These are phyloP conservation scores for Exophiala sp. DNA, from an alignment of 2,329 filamentous ascomycete species.

Conservation along the genomic window DNA sequence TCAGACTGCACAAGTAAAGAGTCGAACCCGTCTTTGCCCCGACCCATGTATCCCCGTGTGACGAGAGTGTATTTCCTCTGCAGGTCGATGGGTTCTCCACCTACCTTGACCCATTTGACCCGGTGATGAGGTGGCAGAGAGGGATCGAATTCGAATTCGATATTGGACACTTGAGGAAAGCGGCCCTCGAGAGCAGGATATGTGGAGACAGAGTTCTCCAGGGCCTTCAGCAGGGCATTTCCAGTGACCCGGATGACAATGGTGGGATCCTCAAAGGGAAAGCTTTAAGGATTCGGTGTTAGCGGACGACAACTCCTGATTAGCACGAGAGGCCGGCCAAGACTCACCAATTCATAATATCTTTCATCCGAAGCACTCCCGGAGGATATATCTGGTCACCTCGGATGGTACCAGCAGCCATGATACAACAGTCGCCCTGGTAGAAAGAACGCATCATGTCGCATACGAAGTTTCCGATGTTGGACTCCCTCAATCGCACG, in stretches of 20 bases:
- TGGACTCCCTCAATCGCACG: constrained; percentile 69
- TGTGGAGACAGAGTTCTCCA: constrained; percentile 75
- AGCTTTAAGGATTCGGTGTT: constrained; percentile 36
- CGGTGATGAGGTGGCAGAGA: constrained; percentile 55
- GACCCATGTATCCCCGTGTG: constrained; percentile 81
- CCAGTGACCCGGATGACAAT: constrained; percentile 69
- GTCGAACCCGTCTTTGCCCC: constrained; percentile 79
- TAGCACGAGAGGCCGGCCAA: not conserved
- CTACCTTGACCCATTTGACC: constrained; percentile 58
- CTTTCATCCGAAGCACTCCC: constrained; percentile 68
- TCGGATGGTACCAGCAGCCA: constrained; percentile 78
- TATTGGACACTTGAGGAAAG: constrained; percentile 83
- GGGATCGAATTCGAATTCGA: constrained; percentile 67
- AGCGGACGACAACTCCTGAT: not conserved
- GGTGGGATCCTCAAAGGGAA: constrained; percentile 86
- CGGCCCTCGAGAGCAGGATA: constrained; percentile 79
- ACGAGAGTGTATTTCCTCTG: constrained; percentile 64
- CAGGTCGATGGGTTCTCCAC: constrained; percentile 55
- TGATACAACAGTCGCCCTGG: constrained; percentile 70
- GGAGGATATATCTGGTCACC: constrained; percentile 85
- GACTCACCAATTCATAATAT: constrained; percentile 65
- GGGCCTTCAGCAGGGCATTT: constrained; percentile 65
- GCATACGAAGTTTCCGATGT: constrained; percentile 84
- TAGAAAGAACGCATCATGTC: constrained; percentile 86
- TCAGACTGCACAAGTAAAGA: constrained; percentile 68